phyloP scores from a whole-genome alignment of 2,329 filamentous ascomycete species.

The Cercospora janseana region DNA sequence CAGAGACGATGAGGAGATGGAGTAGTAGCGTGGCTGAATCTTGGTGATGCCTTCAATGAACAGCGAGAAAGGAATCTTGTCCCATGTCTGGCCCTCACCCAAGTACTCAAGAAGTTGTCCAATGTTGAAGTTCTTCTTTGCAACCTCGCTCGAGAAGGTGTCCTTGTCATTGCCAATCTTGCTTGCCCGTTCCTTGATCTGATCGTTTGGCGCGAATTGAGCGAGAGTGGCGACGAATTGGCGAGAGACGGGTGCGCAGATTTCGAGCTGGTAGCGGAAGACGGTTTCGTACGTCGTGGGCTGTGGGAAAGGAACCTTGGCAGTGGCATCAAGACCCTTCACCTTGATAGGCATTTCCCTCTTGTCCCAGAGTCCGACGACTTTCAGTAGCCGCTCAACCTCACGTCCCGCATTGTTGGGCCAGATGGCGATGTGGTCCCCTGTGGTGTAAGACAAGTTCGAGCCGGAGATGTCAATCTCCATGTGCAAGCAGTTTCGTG shows the following conservation, averaged over 20 bases:
- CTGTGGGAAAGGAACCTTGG: slow-evolving; percentile 95
- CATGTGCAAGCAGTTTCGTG: slow-evolving; percentile 93
- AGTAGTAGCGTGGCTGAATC: slow-evolving; percentile 97
- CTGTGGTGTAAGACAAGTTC: slow-evolving; percentile 89
- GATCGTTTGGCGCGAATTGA: slow-evolving; percentile 83
- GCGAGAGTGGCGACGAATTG: slow-evolving; percentile 87
- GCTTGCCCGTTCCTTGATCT: slow-evolving; percentile 80
- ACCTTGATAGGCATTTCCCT: slow-evolving; percentile 79
- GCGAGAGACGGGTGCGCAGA: slow-evolving; percentile 90
- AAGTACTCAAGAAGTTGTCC: slow-evolving; percentile 75
- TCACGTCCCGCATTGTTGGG: slow-evolving; percentile 91
- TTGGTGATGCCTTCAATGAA: slow-evolving; percentile 92
- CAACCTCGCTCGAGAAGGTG: slow-evolving; percentile 85
- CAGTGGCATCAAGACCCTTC: slow-evolving; percentile 88
- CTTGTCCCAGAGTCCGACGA: slow-evolving; percentile 74
- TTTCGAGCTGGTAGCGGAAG: slow-evolving; percentile 93
- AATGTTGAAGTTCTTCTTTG: slow-evolving; percentile 81
- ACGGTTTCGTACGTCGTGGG: slow-evolving; percentile 96
- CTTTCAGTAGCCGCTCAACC: slow-evolving; percentile 81
- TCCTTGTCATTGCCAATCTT: slow-evolving; percentile 91
- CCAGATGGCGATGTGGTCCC: slow-evolving; percentile 97
- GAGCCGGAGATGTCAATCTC: slow-evolving; percentile 89
- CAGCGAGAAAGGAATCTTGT: slow-evolving; percentile 84
- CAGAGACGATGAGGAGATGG: slow-evolving; percentile 93
- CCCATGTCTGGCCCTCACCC: slow-evolving; percentile 72